Evolutionary conservation across 768 basidiomycete species (phyloP).

Genomic region (Lentinula lateritia): DNA sequence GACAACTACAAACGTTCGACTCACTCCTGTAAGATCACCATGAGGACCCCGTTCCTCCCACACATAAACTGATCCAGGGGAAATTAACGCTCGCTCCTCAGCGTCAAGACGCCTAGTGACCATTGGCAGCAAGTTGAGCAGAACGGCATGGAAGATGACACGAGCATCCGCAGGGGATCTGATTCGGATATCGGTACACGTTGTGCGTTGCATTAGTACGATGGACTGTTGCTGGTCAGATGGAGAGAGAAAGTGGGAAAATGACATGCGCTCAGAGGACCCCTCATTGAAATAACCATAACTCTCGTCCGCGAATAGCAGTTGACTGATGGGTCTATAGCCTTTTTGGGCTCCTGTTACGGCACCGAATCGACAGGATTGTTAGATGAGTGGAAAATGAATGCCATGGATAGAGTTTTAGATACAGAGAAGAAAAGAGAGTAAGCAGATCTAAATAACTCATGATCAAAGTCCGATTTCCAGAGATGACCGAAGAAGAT

Average conservation of each 20-base stretch:
- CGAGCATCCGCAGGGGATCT: constrained; percentile 48
- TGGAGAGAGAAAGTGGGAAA: neutral
- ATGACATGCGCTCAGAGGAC: neutral
- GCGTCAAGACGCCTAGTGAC: constrained; percentile 72
- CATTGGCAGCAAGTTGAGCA: constrained; percentile 64
- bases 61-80: constrained; percentile 75
- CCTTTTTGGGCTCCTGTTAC: constrained; percentile 1
- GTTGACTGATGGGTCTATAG: neutral
- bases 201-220: constrained; percentile 42
- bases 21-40: constrained; percentile 20
- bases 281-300: neutral
- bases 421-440: neutral
- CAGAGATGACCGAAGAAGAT: neutral
- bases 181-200: constrained; percentile 45
- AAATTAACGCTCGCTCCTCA: constrained; percentile 66
- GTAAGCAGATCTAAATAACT: constrained; percentile 3
- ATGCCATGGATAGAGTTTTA: constrained; percentile 6
- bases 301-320: constrained; percentile 2
- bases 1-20: constrained; percentile 14
- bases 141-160: constrained; percentile 71
- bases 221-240: neutral
- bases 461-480: neutral
- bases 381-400: constrained; percentile 1
- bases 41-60: constrained; percentile 63
- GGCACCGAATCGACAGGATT: constrained; percentile 6